These are phyloP conservation scores for Moesziomyces globuligerus DNA, from an alignment of 1,284 basidiomycete genomes.

Conservation along the genomic window DNA sequence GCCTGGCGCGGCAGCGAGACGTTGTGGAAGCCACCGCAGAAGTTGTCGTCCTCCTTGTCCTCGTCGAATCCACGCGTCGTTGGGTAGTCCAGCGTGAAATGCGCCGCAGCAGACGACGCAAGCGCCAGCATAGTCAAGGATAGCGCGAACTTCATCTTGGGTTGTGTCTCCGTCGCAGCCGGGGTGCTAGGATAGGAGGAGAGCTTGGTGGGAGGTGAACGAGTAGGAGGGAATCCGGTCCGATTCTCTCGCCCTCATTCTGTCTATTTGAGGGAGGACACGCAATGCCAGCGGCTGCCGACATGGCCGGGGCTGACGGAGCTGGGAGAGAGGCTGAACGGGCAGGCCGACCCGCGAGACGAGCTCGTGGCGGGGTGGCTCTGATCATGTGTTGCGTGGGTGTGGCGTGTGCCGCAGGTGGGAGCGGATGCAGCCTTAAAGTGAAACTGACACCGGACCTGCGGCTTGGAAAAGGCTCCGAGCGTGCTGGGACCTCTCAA, in stretches of 20 bases:
- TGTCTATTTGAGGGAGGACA: no score
- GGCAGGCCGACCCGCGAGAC: background rate
- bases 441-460: no score
- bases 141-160: constrained; percentile 10
- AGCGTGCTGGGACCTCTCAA: no score
- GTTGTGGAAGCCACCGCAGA: constrained; percentile 48
- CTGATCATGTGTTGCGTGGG: background rate
- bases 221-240: no score
- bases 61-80: constrained; percentile 42
- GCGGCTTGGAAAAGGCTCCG: background rate
- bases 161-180: background rate
- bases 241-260: no score
- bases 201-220: no score
- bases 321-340: background rate
- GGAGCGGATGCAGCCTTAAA: background rate
- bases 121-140: constrained; percentile 9
- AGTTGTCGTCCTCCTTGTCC: constrained; percentile 33
- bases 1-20: constrained; percentile 19
- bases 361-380: background rate
- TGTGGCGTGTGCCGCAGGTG: background rate
- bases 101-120: constrained; percentile 13
- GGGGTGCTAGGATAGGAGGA: no score
- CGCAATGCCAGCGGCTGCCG: no score
- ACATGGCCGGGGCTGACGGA: no score
- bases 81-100: constrained; percentile 43